A percentile compares a stretch with the other conserved stretches of the same genome.
Evolutionary conservation across 2,329 filamentous ascomycete species (phyloP).

Genomic region (Claviceps purpurea): DNA sequence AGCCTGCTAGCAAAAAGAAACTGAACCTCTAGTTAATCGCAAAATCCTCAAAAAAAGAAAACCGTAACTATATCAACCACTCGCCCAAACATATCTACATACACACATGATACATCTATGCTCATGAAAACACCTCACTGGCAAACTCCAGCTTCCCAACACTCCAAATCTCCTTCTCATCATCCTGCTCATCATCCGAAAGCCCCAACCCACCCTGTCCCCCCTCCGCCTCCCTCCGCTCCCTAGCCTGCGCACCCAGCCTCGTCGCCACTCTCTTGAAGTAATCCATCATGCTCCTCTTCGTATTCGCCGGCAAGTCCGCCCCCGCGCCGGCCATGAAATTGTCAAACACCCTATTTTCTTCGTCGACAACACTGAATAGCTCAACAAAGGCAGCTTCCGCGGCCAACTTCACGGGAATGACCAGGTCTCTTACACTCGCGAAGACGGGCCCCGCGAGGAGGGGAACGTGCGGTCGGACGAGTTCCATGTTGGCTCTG

Average conservation of each 20-base stretch:
- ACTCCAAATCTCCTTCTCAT: slow-evolving; percentile 92
- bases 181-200: slow-evolving; percentile 82
- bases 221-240: slow-evolving; percentile 83
- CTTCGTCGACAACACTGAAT: slow-evolving; percentile 81
- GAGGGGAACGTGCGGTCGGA: slow-evolving; percentile 66
- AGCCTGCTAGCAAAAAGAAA: neutral
- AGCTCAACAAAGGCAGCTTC: slow-evolving; percentile 88
- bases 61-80: neutral
- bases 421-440: slow-evolving; percentile 78
- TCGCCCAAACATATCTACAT: neutral
- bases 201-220: slow-evolving; percentile 75
- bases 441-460: slow-evolving; percentile 80
- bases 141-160: slow-evolving; percentile 76
- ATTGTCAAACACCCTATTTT: slow-evolving; percentile 77
- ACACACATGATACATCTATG: neutral
- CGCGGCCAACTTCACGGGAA: slow-evolving; percentile 88
- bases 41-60: neutral
- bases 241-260: slow-evolving; percentile 73
- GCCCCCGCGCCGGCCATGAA: slow-evolving; percentile 61
- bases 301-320: slow-evolving; percentile 55
- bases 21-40: neutral
- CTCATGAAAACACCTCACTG: slow-evolving; percentile 42
- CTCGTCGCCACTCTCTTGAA: slow-evolving; percentile 86
- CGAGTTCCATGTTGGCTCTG: slow-evolving; percentile 64
- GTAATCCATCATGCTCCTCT: slow-evolving; percentile 90